Conservation (phyloP, 2,329 filamentous ascomycete species). For the Fusarium redolens region DNA sequence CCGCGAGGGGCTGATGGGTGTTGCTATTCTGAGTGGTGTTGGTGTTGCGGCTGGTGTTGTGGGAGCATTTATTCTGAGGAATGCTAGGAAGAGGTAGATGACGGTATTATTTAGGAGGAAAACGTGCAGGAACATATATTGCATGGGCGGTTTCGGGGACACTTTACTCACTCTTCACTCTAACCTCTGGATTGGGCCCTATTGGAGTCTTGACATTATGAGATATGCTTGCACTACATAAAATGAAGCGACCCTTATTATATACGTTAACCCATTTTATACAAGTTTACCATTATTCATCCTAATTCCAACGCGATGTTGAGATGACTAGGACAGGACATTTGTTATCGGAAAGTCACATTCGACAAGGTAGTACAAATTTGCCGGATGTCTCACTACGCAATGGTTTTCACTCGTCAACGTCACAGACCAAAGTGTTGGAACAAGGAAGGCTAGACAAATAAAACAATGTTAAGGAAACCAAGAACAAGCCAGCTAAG, state of each 20-base stretch:
- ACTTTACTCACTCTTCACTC: constrained; percentile 28
- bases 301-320: too few species aligned
- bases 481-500: constrained; percentile 55
- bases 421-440: background rate
- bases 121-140: constrained; percentile 15
- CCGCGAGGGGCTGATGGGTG: constrained; percentile 91
- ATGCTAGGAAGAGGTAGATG: constrained; percentile 69
- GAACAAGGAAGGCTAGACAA: constrained; percentile 32
- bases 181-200: constrained; percentile 22
- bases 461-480: constrained; percentile 46
- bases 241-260: constrained; percentile 37
- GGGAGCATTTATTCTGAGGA: constrained; percentile 85
- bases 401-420: background rate
- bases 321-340: too few species aligned
- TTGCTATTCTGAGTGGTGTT: constrained; percentile 93
- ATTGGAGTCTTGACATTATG: constrained; percentile 34
- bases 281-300: constrained; percentile 15
- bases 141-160: constrained; percentile 27
- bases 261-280: constrained; percentile 12
- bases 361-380: background rate
- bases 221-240: constrained; percentile 42
- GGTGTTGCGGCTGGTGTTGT: constrained; percentile 94
- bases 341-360: background rate
- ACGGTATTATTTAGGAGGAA: background rate
- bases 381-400: background rate